Evolutionary conservation across 208 protist species (phyloP).

Genomic region (Leishmania major): DNA sequence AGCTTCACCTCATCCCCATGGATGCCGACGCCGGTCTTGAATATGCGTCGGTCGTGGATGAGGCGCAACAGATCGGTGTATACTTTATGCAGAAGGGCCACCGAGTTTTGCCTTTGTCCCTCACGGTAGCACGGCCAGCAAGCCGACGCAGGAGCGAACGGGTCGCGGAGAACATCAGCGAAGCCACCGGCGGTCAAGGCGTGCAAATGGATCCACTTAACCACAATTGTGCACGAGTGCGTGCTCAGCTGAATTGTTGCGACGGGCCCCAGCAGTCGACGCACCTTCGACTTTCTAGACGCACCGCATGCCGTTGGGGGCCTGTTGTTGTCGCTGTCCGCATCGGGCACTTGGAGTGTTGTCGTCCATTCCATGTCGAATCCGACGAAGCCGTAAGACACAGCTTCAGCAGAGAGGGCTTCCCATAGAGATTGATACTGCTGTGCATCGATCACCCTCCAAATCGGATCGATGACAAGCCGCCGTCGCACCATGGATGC

Average conservation of each 20-base stretch:
- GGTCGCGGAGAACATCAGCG: conserved; percentile 18
- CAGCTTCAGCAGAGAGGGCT: conserved; percentile 34
- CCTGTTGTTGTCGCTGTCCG: neutral
- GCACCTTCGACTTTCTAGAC: conserved; percentile 4
- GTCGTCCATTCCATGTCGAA: conserved; percentile 76
- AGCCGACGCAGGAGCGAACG: conserved; percentile 27
- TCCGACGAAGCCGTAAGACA: conserved; percentile 44
- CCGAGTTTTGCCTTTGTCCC: conserved; percentile 24
- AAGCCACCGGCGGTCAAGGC: conserved; percentile 20
- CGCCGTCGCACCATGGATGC: conserved; percentile 5
- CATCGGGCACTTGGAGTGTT: neutral
- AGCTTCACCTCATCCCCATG: conserved; percentile 59
- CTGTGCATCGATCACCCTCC: conserved; percentile 37
- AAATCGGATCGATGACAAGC: conserved; percentile 60
- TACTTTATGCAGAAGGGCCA: conserved; percentile 22
- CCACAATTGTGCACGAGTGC: conserved; percentile 41
- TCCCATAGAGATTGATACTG: conserved; percentile 33
- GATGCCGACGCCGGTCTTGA: conserved; percentile 60
- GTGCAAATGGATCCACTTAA: conserved; percentile 49
- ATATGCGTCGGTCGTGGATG: conserved; percentile 27
- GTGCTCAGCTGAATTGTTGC: conserved; percentile 66
- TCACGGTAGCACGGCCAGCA: conserved; percentile 39
- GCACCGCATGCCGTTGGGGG: neutral
- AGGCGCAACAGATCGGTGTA: conserved; percentile 29
- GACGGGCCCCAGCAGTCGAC: conserved; percentile 29